phyloP scores from a whole-genome alignment of 2,329 filamentous ascomycete genomes.

The Neofusicoccum sp. region DNA sequence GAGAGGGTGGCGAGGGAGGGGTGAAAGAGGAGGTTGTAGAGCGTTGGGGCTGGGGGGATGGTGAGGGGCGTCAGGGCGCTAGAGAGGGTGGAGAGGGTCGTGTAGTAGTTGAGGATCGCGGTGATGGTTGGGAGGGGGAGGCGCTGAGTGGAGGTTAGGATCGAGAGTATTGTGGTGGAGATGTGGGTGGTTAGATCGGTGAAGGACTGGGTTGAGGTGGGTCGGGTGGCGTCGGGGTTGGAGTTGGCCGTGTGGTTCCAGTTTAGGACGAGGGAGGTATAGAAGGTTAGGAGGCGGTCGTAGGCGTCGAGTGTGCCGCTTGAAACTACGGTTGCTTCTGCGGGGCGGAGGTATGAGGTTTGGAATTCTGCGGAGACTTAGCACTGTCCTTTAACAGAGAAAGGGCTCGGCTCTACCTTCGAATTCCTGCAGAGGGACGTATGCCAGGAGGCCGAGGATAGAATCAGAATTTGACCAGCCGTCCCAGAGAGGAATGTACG shows the following conservation, averaged over 20 bases:
- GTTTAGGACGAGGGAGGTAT: conserved; percentile 60
- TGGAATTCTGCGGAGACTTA: conserved; percentile 31
- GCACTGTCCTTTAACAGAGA: background rate
- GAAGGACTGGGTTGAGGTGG: conserved; percentile 39
- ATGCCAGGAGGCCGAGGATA: conserved; percentile 57
- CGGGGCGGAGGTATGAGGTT: conserved; percentile 35
- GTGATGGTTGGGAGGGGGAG: conserved; percentile 29
- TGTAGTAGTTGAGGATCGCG: conserved; percentile 66
- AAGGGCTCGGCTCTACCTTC: conserved; percentile 42
- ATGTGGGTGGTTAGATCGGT: conserved; percentile 31
- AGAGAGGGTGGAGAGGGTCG: conserved; percentile 47
- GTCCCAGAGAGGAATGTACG: conserved; percentile 39
- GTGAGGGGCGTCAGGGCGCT: conserved; percentile 57
- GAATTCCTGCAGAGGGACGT: conserved; percentile 51
- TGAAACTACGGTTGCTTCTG: conserved; percentile 43
- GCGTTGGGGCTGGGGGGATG: conserved; percentile 64
- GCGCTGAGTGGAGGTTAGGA: conserved; percentile 29
- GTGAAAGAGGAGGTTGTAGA: conserved; percentile 71
- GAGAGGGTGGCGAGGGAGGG: conserved; percentile 63
- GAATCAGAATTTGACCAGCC: conserved; percentile 31
- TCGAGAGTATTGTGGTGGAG: conserved; percentile 30
- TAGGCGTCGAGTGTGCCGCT: conserved; percentile 48
- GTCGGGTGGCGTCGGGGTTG: conserved; percentile 46
- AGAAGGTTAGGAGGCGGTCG: conserved; percentile 62
- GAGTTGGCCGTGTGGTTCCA: conserved; percentile 30